Base-by-base conservation (phyloP, 2,329 filamentous ascomycete genomes). In the Diaporthe ilicicola region DNA sequence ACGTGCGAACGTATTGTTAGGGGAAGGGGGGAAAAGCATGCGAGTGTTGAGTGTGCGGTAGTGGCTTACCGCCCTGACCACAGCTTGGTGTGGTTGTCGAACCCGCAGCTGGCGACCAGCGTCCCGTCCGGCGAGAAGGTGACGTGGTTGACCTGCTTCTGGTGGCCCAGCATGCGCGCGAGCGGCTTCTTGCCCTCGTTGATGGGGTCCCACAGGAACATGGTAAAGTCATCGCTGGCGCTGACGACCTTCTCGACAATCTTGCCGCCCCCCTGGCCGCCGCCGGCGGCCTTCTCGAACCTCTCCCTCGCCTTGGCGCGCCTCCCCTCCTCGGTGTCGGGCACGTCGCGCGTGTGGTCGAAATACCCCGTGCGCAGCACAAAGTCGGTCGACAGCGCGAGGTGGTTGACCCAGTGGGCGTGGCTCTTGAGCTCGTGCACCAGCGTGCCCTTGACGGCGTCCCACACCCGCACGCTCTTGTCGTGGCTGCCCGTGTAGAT, bases 141-240 rank as follows among this genome's bases (percentile, higher is more conserved):
- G 59, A 98, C 95, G 79, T 98, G 93, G 80, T 98, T 98, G 75
- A 98, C 95, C 78, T 95, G 93, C 83, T 98, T 98, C 80, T 98
- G 94, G 78, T 99, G 96, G 2, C 96, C 96, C n/a, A 94, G 83
- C 82, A 98, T 88, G 42, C 94, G 88, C n/a, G 93, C 92, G 4
- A 98, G 85, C 0, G 95, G 95, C 80, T 98, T 98, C 9, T 87
- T 93, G 4, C 92, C 91, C 72, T 87, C 82, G 53, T 86, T 87
- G 12, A 91, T 86, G 0, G 95, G 95, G 72, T 97, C 93, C 95
- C 95, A 99, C 9, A 99, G 87, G 79, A 94, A 97, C 88, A 99
- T 95, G 7, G 95, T 97, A 80, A 95, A 97, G 81, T 99, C 96
- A 78, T 98, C 96, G 75, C 92, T 95, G 2, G 95, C 96, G 10